These are phyloP conservation scores for Paramarasmius palmivorus DNA, from an alignment of 1,284 basidiomycete genomes.

Conservation along the genomic window DNA sequence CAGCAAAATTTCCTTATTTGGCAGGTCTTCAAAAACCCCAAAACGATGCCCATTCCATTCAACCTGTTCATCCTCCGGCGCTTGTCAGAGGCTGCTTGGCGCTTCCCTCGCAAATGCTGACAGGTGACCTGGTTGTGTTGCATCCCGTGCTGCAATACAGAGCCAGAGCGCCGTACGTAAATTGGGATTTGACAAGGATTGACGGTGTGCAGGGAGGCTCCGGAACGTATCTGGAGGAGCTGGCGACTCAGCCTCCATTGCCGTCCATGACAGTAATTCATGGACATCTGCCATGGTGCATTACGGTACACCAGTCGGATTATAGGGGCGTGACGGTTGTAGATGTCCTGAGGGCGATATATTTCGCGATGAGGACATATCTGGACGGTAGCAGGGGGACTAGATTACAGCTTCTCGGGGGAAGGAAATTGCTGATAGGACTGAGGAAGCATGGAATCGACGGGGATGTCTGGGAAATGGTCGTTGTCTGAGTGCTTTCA, in stretches of 20 bases:
- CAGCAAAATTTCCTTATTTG: too few species aligned
- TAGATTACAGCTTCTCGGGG: slow-evolving; percentile 3
- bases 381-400: background rate
- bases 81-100: too few species aligned
- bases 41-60: too few species aligned
- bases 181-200: too few species aligned
- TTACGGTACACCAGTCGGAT: slow-evolving; percentile 10
- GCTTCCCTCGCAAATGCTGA: too few species aligned
- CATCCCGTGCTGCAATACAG: too few species aligned
- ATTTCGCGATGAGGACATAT: background rate
- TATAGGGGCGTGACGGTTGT: slow-evolving; percentile 10
- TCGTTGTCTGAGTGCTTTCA: background rate
- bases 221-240: background rate
- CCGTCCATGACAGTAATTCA: slow-evolving; percentile 14
- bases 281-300: slow-evolving; percentile 9
- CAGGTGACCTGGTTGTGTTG: too few species aligned
- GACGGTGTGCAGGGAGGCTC: too few species aligned
- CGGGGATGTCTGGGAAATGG: slow-evolving; percentile 12
- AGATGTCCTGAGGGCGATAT: slow-evolving; percentile 11
- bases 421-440: slow-evolving; percentile 2
- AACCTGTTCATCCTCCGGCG: too few species aligned
- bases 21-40: too few species aligned
- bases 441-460: slow-evolving; percentile 1
- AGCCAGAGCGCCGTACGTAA: too few species aligned
- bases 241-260: slow-evolving; percentile 11